Percentiles rank a stretch among this genome's conserved stretches.
phyloP scores from a whole-genome alignment of 1,284 basidiomycete species.

The Blastosporella zonata region DNA sequence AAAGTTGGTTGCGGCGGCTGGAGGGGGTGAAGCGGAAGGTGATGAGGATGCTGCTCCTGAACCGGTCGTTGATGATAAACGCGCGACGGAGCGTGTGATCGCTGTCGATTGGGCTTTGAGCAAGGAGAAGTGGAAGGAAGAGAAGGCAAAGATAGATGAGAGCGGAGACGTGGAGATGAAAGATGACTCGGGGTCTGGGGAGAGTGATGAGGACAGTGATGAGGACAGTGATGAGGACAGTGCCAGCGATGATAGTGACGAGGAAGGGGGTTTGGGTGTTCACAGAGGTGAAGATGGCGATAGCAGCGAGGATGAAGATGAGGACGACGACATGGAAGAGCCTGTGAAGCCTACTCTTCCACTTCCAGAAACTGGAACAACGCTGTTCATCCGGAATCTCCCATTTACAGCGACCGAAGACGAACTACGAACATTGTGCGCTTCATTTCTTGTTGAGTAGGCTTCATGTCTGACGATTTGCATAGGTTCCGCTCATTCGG shows the following conservation, averaged over 20 bases:
- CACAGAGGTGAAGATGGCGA: conserved; percentile 26
- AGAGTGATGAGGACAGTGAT: conserved; percentile 23
- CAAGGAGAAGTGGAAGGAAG: conserved; percentile 90
- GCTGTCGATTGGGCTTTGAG: conserved; percentile 97
- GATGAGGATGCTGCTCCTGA: conserved; percentile 34
- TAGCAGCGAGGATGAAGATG: conserved; percentile 32
- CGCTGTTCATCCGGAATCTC: conserved; percentile 93
- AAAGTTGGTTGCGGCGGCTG: conserved; percentile 34
- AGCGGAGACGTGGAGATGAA: conserved; percentile 16
- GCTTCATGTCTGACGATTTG: conserved; percentile 6
- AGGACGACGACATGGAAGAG: conserved; percentile 48
- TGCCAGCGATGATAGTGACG: conserved; percentile 25
- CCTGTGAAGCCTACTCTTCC: conserved; percentile 73
- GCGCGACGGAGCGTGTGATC: conserved; percentile 62
- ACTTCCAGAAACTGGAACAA: conserved; percentile 81
- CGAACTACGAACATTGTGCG: conserved; percentile 79
- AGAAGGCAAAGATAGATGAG: conserved; percentile 54
- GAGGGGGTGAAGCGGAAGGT: conserved; percentile 32
- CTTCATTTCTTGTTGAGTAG: conserved; percentile 13
- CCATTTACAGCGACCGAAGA: conserved; percentile 92
- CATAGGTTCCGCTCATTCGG: conserved; percentile 87
- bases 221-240: conserved; percentile 27
- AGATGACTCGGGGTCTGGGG: conserved; percentile 36
- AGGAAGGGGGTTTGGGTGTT: conserved; percentile 27
- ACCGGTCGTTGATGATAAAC: conserved; percentile 35